Base-by-base conservation (phyloP, 2,329 filamentous ascomycete genomes). In the Fusarium dlaminii region DNA sequence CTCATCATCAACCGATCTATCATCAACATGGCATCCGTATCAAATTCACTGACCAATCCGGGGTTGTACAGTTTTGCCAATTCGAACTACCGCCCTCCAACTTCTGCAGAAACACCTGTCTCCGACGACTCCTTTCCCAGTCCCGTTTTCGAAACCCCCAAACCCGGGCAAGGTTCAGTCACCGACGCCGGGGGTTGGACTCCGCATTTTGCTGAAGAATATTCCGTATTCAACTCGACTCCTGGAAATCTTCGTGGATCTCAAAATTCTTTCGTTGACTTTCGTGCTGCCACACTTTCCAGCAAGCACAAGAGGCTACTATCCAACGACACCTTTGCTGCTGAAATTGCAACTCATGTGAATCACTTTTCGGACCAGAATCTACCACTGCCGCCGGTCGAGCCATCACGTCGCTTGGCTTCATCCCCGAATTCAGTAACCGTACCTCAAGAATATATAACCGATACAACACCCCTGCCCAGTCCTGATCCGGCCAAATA, bases 161-260 rank as follows among this genome's bases (percentile, higher is more conserved):
- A 85, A 79, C 81, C 83, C 63, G 84, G 81, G 75, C 84, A 84
- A 72, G 83, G 83, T 68, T 84, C 82, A 64, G 85, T 87, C 74
- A 82, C 87, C 81, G 85, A 88, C 70, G 80, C 86, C 59, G 83
- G 84, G 74, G 85, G 86, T 74, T 89, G 87, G 86, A 91, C 89
- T 49, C 89, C 90, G 79, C 86, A 86, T 66, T 91, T 90, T 83
- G 89, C 89, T 73, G 89, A 91, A 79, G 89, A 91, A 73, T 91
- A 90, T 77, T 90, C 89, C 71, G 89, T 91, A 77, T 91, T 91
- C 84, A 90, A 90, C 82, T 83, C 86, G n/a, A 90, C 89, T 14
- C 90, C 90, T 22, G 89, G 88, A 54, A 89, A 90, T 78, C 83
- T 90, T 62, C 84, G 84, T 76, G 86, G 83, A 60, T 80, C 83